Percentiles rank a stretch among this genome's conserved stretches.
Evolutionary conservation across 148 eudicot species (phyloP).

Genomic region (Cornus kousa): DNA sequence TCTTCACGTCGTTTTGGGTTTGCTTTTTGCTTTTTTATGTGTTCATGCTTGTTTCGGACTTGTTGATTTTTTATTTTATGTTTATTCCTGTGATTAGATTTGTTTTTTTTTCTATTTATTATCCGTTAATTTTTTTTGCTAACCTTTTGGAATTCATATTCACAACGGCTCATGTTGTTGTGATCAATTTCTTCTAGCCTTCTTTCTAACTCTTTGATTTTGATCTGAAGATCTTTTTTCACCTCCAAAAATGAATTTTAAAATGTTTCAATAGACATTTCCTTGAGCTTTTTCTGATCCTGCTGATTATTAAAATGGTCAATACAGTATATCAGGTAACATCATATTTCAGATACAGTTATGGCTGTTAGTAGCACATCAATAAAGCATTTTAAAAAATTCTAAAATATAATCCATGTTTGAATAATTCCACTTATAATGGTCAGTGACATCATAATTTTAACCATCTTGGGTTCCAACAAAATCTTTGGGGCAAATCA

Average conservation of each 20-base stretch:
- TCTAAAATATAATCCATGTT: neutral
- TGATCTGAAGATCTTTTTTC: constrained; percentile 60
- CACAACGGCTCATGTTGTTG: constrained; percentile 13
- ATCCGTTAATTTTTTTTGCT: neutral
- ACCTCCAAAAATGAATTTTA: constrained; percentile 58
- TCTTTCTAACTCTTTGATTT: constrained; percentile 63
- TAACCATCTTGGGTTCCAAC: no score
- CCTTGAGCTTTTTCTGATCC: constrained; percentile 74
- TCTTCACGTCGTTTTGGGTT: no score
- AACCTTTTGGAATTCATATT: constrained; percentile 29
- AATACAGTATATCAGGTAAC: no score
- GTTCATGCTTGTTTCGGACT: no score
- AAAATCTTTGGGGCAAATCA: no score
- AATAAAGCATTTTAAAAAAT: constrained; percentile 2
- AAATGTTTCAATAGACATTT: constrained; percentile 63
- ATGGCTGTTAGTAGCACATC: neutral
- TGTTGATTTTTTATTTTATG: no score
- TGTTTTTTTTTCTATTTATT: no score
- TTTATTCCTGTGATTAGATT: no score
- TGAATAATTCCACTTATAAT: no score
- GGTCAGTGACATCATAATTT: no score
- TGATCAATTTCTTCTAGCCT: constrained; percentile 42
- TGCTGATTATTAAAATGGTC: neutral
- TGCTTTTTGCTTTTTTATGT: no score
- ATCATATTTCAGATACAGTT: no score